Base-by-base conservation (phyloP, 208 protist genomes). In the Tritrichomonas musculus region DNA sequence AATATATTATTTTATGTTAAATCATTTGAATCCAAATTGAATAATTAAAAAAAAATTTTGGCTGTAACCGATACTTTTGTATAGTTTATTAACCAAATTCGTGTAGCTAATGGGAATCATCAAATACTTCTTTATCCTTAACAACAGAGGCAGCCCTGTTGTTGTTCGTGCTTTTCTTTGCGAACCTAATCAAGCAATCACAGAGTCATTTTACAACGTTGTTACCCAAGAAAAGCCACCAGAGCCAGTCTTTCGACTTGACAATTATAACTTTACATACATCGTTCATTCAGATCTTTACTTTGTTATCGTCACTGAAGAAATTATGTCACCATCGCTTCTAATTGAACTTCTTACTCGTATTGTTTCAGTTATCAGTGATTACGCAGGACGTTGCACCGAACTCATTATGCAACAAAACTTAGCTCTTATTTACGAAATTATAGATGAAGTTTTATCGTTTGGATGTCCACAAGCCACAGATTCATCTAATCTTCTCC, bases 91-190 rank as follows among this genome's bases (percentile, higher is more conserved):
- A 60, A 82, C 73, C 47, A 72, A 88, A n/a, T n/a, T n/a, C n/a
- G n/a, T n/a, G n/a, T n/a, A n/a, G n/a, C n/a, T n/a, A n/a, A 88
- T 88, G 77, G 77, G 77, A 88, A 25, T 88, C 25, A 88, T 88
- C 41, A 88, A 88, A 33, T 49, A 88, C 77, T 88, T 88, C 77
- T 88, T 88, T 57, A 20, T n/a, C 27, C 33, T 88, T 30, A 88
- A 88, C n/a, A 47, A 25, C 33, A 41, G 77, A n/a, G 77, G 77
- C n/a, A 88, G 41, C 47, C 77, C 77, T 5, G 57, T 88, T 49
- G 47, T 88, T 49, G 41, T 88, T 27, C 77, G 77, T 57, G 77
- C 77, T 20, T 88, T 88, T 49, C 77, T 88, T 39, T 20, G 14
- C 11, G 77, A 88, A 50, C 44, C 77, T 39, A 57, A 60, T 49